Evolutionary conservation across 1,284 basidiomycete species (phyloP).

Genomic region (Cryptococcus maquisensis): DNA sequence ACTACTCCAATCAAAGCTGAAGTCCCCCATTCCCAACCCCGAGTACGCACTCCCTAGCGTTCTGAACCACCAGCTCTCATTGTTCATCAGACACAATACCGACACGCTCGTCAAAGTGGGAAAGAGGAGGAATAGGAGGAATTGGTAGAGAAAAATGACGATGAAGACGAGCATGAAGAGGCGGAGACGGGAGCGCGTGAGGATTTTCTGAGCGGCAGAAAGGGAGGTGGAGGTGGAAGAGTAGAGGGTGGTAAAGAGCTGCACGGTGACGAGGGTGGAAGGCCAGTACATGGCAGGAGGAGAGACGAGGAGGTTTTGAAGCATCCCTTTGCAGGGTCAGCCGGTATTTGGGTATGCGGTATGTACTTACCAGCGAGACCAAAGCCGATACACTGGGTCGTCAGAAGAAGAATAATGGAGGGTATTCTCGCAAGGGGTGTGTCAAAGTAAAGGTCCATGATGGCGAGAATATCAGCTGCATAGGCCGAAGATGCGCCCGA

Average conservation of each 20-base stretch:
- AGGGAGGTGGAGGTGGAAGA: constrained; percentile 27
- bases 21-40: constrained; percentile 53
- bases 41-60: constrained; percentile 52
- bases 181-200: constrained; percentile 47
- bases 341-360: not conserved
- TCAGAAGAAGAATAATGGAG: constrained; percentile 55
- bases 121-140: constrained; percentile 52
- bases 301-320: constrained; percentile 47
- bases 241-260: constrained; percentile 55
- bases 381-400: constrained; percentile 56
- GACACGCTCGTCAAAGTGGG: constrained; percentile 53
- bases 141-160: constrained; percentile 50
- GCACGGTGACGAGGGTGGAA: constrained; percentile 50
- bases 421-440: constrained; percentile 42
- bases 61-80: constrained; percentile 47
- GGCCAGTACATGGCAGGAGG: constrained; percentile 51
- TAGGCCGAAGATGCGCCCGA: constrained; percentile 51
- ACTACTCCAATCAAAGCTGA: constrained; percentile 54
- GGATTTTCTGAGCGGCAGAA: constrained; percentile 18
- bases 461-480: constrained; percentile 51
- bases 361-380: constrained; percentile 49
- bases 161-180: constrained; percentile 51
- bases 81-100: constrained; percentile 51
- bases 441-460: constrained; percentile 50
- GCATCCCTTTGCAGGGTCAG: constrained; percentile 31